Conservation (phyloP, 2,329 filamentous ascomycete species). For the Talaromyces sp. region DNA sequence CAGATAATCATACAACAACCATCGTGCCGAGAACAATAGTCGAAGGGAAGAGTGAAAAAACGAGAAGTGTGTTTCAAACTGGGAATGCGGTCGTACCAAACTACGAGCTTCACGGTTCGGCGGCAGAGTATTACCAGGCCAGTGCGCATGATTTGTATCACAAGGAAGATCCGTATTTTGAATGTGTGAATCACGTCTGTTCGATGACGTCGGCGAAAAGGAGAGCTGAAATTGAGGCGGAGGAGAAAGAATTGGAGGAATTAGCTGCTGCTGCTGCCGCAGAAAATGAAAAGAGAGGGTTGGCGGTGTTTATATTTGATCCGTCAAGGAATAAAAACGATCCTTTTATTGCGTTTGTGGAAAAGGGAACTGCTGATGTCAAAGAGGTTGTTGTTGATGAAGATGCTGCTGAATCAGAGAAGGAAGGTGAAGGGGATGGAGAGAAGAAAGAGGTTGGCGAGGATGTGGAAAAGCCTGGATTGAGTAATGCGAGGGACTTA, state of each 20-base stretch:
- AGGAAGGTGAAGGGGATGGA: neutral
- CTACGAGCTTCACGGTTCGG: constrained; percentile 28
- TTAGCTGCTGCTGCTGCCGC: neutral
- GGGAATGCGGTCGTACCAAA: constrained; percentile 16
- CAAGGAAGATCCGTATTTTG: constrained; percentile 35
- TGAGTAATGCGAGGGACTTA: neutral
- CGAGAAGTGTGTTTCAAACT: constrained; percentile 6
- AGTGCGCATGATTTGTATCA: constrained; percentile 42
- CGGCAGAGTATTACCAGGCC: constrained; percentile 43
- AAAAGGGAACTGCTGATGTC: neutral
- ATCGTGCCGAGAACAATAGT: neutral
- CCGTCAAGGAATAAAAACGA: constrained; percentile 11
- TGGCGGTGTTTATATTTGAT: constrained; percentile 16
- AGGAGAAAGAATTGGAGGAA: neutral
- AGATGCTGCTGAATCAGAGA: neutral
- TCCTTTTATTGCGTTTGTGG: constrained; percentile 20
- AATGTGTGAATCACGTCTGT: constrained; percentile 41
- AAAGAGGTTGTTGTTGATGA: neutral
- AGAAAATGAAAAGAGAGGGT: constrained; percentile 10
- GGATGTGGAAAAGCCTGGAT: neutral
- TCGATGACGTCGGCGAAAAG: constrained; percentile 25
- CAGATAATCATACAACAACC: neutral
- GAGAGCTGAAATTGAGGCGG: constrained; percentile 4
- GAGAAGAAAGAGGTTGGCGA: neutral
- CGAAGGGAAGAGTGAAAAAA: neutral